phyloP scores from a whole-genome alignment of 176 grass and related monocot species.

The Carex myosuroides region DNA sequence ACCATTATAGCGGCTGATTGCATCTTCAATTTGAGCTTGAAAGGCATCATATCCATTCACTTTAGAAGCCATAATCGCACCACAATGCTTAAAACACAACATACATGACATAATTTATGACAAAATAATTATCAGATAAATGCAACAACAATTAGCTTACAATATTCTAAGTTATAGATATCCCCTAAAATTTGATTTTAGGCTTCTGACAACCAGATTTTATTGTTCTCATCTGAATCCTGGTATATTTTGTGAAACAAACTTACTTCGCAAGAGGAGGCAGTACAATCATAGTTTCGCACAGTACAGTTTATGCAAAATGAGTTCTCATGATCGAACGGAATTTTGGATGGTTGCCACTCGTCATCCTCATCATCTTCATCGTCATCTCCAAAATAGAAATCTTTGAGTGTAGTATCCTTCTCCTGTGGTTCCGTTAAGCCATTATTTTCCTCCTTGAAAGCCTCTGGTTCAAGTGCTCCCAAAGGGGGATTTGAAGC shows the following conservation, averaged over 20 bases:
- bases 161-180: neutral
- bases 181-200: neutral
- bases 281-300: slow-evolving; percentile 44
- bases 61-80: slow-evolving; percentile 42
- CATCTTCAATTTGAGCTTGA: slow-evolving; percentile 36
- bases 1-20: slow-evolving; percentile 22
- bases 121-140: neutral
- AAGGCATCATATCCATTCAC: slow-evolving; percentile 63
- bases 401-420: slow-evolving; percentile 53
- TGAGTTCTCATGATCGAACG: slow-evolving; percentile 43
- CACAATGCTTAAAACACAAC: slow-evolving; percentile 40
- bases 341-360: slow-evolving; percentile 52
- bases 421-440: neutral
- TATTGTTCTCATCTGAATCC: neutral
- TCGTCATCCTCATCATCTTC: slow-evolving; percentile 87
- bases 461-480: neutral
- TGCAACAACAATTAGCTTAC: neutral
- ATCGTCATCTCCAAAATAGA: slow-evolving; percentile 44
- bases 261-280: slow-evolving; percentile 42
- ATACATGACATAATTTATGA: slow-evolving; percentile 7
- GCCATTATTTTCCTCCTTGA: neutral
- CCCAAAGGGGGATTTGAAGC: neutral
- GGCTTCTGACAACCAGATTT: neutral
- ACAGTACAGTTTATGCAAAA: slow-evolving; percentile 80
- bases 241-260: slow-evolving; percentile 3